Conservation (phyloP, 2,329 filamentous ascomycete species). For the Mollisia scopiformis region DNA sequence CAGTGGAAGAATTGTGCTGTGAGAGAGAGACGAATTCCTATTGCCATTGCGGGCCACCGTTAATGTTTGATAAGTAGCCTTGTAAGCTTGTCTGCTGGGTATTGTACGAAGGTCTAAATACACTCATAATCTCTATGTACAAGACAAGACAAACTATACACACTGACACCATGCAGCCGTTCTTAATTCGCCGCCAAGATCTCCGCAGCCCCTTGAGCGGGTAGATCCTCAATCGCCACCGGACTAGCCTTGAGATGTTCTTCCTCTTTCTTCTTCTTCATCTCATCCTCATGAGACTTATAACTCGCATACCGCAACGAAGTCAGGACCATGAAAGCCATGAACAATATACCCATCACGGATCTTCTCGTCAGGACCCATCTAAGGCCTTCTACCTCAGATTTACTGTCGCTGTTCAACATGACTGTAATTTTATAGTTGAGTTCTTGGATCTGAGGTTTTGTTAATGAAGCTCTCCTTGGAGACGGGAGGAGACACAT, state of each 20-base stretch:
- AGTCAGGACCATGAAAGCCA: slow-evolving; percentile 63
- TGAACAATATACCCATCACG: slow-evolving; percentile 66
- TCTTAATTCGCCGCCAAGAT: slow-evolving; percentile 59
- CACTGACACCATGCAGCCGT: not conserved
- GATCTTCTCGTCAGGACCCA: slow-evolving; percentile 77
- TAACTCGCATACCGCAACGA: slow-evolving; percentile 64
- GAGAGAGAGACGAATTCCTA: too few species aligned
- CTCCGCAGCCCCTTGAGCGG: slow-evolving; percentile 56
- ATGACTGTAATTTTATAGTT: slow-evolving; percentile 95
- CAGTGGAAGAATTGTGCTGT: too few species aligned
- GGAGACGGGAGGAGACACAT: slow-evolving; percentile 45
- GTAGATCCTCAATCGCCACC: slow-evolving; percentile 40
- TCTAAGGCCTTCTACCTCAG: slow-evolving; percentile 86
- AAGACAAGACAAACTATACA: not conserved
- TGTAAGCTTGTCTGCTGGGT: too few species aligned
- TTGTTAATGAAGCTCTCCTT: too few species aligned
- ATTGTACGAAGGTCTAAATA: too few species aligned
- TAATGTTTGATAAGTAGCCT: too few species aligned
- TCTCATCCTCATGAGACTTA: slow-evolving; percentile 38
- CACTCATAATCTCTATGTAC: not conserved
- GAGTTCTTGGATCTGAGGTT: slow-evolving; percentile 77
- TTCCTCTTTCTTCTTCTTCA: slow-evolving; percentile 32
- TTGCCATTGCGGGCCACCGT: too few species aligned
- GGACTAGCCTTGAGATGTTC: slow-evolving; percentile 47
- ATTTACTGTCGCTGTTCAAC: slow-evolving; percentile 87